These are phyloP conservation scores for Rosa rugosa DNA, from an alignment of 306 rosid genomes.

Conservation along the genomic window DNA sequence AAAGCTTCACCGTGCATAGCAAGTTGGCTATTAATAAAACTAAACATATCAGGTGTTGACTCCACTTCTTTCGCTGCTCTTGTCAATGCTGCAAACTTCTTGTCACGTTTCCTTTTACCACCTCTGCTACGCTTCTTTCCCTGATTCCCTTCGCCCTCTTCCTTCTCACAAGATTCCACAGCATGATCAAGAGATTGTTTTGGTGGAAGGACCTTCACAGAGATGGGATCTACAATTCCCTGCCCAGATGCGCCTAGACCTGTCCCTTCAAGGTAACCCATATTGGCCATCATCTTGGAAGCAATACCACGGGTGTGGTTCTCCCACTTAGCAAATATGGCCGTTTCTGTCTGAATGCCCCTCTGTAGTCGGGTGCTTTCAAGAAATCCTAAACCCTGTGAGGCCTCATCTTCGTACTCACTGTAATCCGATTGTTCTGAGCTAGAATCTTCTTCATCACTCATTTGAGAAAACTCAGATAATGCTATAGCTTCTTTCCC, in stretches of 20 bases:
- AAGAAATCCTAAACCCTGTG: slow-evolving; percentile 80
- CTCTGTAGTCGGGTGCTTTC: slow-evolving; percentile 62
- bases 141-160: slow-evolving; percentile 38
- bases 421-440: slow-evolving; percentile 57
- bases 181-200: slow-evolving; percentile 93
- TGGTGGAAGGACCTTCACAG: slow-evolving; percentile 76
- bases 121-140: slow-evolving; percentile 85
- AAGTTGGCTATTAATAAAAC: slow-evolving; percentile 76
- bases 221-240: slow-evolving; percentile 75
- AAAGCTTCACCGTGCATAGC: slow-evolving; percentile 59
- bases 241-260: slow-evolving; percentile 92
- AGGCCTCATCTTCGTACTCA: slow-evolving; percentile 57
- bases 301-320: slow-evolving; percentile 94
- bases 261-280: slow-evolving; percentile 89
- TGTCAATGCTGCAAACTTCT: slow-evolving; percentile 63
- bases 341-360: slow-evolving; percentile 83
- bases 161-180: slow-evolving; percentile 46
- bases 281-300: slow-evolving; percentile 96
- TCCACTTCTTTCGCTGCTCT: slow-evolving; percentile 70
- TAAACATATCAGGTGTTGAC: slow-evolving; percentile 60
- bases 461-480: slow-evolving; percentile 64
- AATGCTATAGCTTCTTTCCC: slow-evolving; percentile 59
- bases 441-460: slow-evolving; percentile 59
- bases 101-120: slow-evolving; percentile 86
- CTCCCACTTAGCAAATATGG: slow-evolving; percentile 93